phyloP scores from a whole-genome alignment of 352 stramenopile genomes.

The Peronosclerospora sorghi region DNA sequence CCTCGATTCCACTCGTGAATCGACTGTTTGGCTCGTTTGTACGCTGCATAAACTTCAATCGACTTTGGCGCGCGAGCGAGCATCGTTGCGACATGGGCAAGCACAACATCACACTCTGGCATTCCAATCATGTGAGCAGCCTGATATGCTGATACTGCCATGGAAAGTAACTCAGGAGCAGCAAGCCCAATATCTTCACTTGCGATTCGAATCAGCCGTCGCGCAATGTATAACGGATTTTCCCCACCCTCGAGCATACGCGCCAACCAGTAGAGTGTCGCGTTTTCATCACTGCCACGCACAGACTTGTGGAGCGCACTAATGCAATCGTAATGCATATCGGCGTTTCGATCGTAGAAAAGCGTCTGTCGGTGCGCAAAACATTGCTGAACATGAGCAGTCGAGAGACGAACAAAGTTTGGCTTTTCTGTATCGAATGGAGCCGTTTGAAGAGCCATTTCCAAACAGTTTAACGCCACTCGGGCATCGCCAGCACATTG shows the following conservation, averaged over 20 bases:
- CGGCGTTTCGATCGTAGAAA: conserved; percentile 77
- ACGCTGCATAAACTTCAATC: conserved; percentile 74
- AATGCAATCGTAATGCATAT: conserved; percentile 82
- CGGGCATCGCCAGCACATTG: conserved; percentile 73
- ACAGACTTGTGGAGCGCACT: conserved; percentile 81
- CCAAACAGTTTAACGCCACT: conserved; percentile 72
- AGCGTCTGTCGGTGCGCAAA: conserved; percentile 63
- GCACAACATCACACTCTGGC: conserved; percentile 76
- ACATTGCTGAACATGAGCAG: conserved; percentile 54
- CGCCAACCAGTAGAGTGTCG: conserved; percentile 74
- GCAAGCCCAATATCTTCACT: conserved; percentile 77
- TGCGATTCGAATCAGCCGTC: conserved; percentile 75
- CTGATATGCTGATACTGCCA: conserved; percentile 64
- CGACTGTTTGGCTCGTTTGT: conserved; percentile 63
- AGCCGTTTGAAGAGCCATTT: conserved; percentile 62
- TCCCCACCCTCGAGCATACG: conserved; percentile 82
- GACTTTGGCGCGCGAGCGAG: conserved; percentile 76
- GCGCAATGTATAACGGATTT: conserved; percentile 69
- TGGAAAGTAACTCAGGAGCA: conserved; percentile 51
- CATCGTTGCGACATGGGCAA: conserved; percentile 71
- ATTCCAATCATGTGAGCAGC: conserved; percentile 70
- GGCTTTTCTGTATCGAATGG: conserved; percentile 15
- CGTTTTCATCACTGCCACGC: conserved; percentile 72
- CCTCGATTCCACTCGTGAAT: conserved; percentile 45
- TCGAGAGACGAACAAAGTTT: conserved; percentile 32